Conservation (phyloP, 345 rosid genomes). For the Camelina laxa region DNA sequence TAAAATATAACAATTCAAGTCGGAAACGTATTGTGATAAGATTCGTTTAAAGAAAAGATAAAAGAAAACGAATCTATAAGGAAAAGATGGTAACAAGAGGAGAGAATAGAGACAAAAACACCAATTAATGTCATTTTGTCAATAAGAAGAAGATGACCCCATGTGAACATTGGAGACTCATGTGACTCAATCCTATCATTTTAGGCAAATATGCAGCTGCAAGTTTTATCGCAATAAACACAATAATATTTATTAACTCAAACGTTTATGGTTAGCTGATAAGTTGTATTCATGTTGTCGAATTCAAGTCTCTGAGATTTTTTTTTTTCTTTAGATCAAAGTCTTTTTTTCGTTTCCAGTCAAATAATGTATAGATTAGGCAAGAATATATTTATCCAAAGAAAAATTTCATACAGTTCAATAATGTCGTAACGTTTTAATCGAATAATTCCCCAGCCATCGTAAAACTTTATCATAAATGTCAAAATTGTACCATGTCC, state of each 20-base stretch:
- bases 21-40: conserved; percentile 9
- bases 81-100: conserved; percentile 25
- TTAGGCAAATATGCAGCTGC: conserved; percentile 28
- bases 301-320: not conserved
- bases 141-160: conserved; percentile 44
- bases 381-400: not conserved
- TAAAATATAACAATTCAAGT: conserved; percentile 7
- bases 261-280: conserved; percentile 5
- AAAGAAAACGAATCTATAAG: conserved; percentile 32
- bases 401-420: conserved; percentile 17
- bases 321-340: not conserved
- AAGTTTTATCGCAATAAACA: conserved; percentile 19
- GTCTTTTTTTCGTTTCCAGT: not conserved
- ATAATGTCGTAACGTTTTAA: not conserved
- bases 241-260: conserved; percentile 5
- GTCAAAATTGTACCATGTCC: conserved; percentile 48
- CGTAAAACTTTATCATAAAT: conserved; percentile 37
- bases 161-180: conserved; percentile 48
- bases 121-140: conserved; percentile 45
- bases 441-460: conserved; percentile 22
- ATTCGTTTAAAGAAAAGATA: conserved; percentile 7
- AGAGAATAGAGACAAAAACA: conserved; percentile 42
- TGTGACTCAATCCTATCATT: conserved; percentile 43
- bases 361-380: not conserved
- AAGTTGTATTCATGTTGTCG: not conserved